These are phyloP conservation scores for Hammondia hammondi DNA, from an alignment of 169 alveolate genomes.

Conservation along the genomic window DNA sequence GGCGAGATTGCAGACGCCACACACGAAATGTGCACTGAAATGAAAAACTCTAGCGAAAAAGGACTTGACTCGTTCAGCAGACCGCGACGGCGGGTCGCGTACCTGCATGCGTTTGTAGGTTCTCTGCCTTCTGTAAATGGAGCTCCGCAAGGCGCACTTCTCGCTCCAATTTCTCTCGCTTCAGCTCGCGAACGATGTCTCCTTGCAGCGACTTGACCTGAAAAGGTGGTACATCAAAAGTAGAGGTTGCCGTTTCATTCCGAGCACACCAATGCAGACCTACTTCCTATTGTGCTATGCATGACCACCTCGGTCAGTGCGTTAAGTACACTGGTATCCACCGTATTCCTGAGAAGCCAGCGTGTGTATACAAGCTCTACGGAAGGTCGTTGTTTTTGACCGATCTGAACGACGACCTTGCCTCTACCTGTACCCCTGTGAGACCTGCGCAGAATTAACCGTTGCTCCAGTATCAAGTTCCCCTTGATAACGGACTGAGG, in stretches of 20 bases:
- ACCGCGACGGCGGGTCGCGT: neutral
- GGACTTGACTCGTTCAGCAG: too few species aligned
- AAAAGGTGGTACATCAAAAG: neutral
- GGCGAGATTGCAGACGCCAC: neutral
- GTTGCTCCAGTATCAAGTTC: too few species aligned
- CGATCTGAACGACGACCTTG: too few species aligned
- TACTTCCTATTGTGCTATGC: too few species aligned
- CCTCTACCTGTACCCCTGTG: too few species aligned
- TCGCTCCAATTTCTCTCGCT: constrained; percentile 57
- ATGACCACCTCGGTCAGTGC: too few species aligned
- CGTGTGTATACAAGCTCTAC: too few species aligned
- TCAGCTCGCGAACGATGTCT: neutral
- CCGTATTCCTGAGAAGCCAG: neutral
- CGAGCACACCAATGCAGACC: too few species aligned
- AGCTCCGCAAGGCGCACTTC: constrained; percentile 61
- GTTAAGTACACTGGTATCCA: neutral
- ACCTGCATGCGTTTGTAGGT: constrained; percentile 55
- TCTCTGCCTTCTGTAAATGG: constrained; percentile 59
- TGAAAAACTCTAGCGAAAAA: neutral
- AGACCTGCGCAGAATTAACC: too few species aligned
- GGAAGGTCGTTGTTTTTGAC: too few species aligned
- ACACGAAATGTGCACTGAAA: neutral
- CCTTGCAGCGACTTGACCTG: constrained; percentile 10
- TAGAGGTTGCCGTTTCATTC: too few species aligned
- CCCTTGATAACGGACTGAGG: too few species aligned